These are phyloP conservation scores for Wickerhamomyces mucosus DNA, from an alignment of 805 yeast species.

Conservation along the genomic window DNA sequence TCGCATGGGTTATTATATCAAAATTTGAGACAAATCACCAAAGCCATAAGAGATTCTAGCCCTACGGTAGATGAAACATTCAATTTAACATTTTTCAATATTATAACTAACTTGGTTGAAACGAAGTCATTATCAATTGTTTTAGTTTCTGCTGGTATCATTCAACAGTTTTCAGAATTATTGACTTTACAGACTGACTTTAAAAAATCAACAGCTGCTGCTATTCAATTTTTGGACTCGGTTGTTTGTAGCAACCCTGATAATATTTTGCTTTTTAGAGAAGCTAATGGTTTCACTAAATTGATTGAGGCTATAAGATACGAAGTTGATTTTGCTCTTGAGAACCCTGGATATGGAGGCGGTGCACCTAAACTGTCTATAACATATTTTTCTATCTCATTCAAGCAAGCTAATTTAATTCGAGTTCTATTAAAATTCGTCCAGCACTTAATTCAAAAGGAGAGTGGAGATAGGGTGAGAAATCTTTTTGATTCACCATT, in stretches of 20 bases:
- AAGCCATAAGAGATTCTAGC: slow-evolving; percentile 34
- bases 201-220: slow-evolving; percentile 53
- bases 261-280: slow-evolving; percentile 52
- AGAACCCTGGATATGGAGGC: slow-evolving; percentile 48
- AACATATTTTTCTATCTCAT: slow-evolving; percentile 43
- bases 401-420: slow-evolving; percentile 51
- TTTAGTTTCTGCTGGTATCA: slow-evolving; percentile 66
- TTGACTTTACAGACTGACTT: slow-evolving; percentile 41
- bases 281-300: slow-evolving; percentile 53
- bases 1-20: slow-evolving; percentile 78
- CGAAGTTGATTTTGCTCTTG: slow-evolving; percentile 58
- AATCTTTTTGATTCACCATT: slow-evolving; percentile 80
- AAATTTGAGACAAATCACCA: slow-evolving; percentile 53
- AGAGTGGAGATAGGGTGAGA: slow-evolving; percentile 76
- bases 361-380: slow-evolving; percentile 45
- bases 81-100: slow-evolving; percentile 41
- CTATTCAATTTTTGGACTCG: slow-evolving; percentile 39
- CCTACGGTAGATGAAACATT: slow-evolving; percentile 36
- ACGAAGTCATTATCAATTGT: slow-evolving; percentile 45
- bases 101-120: slow-evolving; percentile 53
- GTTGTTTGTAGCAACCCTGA: slow-evolving; percentile 33
- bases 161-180: slow-evolving; percentile 56
- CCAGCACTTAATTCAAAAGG: slow-evolving; percentile 53
- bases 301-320: slow-evolving; percentile 50
- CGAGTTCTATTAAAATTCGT: slow-evolving; percentile 55